A percentile compares a stretch with the other conserved stretches of the same genome.
Evolutionary conservation across 352 stramenopile genomes (phyloP).

Genomic region (Pythium biforme): DNA sequence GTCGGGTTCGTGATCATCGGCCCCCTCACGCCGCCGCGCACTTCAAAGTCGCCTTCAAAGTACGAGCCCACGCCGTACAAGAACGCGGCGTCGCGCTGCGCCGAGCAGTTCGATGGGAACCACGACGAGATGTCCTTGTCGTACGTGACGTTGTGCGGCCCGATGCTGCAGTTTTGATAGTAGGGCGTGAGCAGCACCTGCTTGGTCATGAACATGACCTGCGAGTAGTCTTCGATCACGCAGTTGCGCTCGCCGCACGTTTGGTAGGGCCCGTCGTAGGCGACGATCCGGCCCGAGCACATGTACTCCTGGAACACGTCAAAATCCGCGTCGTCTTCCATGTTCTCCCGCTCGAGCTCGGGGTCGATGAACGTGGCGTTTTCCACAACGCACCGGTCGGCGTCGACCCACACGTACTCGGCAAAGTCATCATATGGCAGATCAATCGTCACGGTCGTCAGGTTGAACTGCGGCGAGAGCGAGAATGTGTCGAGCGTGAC

Average conservation of each 20-base stretch:
- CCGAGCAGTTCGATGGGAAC: constrained; percentile 32
- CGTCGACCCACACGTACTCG: constrained; percentile 2
- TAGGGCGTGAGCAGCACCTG: constrained; percentile 39
- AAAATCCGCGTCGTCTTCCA: neutral
- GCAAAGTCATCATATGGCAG: constrained; percentile 1
- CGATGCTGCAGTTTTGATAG: constrained; percentile 31
- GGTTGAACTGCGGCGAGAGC: constrained; percentile 9
- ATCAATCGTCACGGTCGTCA: constrained; percentile 10
- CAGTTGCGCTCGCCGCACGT: constrained; percentile 29
- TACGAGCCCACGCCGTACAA: constrained; percentile 44
- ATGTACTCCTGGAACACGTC: neutral
- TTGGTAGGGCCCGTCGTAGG: constrained; percentile 22
- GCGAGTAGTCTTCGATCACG: constrained; percentile 37
- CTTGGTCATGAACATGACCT: constrained; percentile 32
- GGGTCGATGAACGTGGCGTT: neutral
- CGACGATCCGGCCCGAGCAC: constrained; percentile 28
- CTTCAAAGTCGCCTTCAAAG: constrained; percentile 30
- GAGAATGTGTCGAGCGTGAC: constrained; percentile 2
- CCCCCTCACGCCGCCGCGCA: constrained; percentile 10
- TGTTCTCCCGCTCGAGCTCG: neutral
- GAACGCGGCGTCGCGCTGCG: constrained; percentile 30
- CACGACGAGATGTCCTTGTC: constrained; percentile 35
- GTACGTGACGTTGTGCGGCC: constrained; percentile 29
- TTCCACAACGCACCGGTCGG: neutral
- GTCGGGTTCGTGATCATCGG: constrained; percentile 32